Percentiles rank a stretch among this genome's conserved stretches.
Conservation (phyloP, 331 rosid genomes). For the Acacia concinna region DNA sequence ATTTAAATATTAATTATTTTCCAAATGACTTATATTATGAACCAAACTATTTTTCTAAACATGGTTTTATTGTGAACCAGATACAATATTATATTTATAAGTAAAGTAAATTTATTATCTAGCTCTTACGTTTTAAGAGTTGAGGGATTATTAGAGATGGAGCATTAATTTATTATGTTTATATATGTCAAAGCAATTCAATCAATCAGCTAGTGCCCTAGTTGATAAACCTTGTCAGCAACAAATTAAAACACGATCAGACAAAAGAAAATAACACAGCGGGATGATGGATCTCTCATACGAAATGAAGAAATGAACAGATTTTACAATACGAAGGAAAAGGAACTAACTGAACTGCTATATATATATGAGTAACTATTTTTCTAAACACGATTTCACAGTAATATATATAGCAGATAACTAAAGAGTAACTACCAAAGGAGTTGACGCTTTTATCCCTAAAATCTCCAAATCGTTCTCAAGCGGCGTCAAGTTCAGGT, state of each 20-base stretch:
- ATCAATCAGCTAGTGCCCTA: neutral
- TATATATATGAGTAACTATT: neutral
- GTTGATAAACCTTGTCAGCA: neutral
- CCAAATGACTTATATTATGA: no score
- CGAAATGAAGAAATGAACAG: neutral
- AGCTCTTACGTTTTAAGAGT: no score
- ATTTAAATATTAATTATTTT: no score
- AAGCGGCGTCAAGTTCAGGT: conserved; percentile 87
- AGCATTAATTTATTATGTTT: neutral
- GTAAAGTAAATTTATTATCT: no score
- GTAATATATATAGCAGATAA: neutral
- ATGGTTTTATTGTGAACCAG: no score
- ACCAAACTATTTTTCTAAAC: no score
- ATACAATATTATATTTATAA: no score
- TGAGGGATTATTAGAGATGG: neutral
- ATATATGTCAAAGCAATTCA: neutral
- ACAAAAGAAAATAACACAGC: neutral
- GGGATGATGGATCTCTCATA: neutral
- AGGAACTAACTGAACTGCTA: neutral
- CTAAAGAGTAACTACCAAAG: conserved; percentile 27
- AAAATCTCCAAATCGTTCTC: conserved; percentile 81
- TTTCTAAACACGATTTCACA: no score
- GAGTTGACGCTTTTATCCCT: conserved; percentile 46
- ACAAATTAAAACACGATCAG: no score
- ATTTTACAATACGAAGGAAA: neutral